Conservation (phyloP, 352 stramenopile species). For the Phytophthora gonapodyides region DNA sequence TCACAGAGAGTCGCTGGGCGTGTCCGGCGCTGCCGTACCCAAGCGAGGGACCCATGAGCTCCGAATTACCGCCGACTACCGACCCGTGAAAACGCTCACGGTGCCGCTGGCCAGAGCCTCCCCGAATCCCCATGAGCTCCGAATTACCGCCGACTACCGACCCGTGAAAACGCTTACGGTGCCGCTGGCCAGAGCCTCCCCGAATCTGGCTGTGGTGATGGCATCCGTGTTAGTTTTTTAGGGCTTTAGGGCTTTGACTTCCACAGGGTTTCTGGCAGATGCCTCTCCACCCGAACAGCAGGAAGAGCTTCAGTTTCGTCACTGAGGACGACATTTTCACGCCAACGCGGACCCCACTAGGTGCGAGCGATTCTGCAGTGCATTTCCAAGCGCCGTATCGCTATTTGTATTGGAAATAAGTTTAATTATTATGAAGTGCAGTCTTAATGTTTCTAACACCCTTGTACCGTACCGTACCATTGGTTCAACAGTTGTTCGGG, state of each 20-base stretch:
- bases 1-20: constrained; percentile 10
- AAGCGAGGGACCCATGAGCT: neutral
- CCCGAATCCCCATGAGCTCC: constrained; percentile 1
- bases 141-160: constrained; percentile 17
- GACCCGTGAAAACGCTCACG: constrained; percentile 2
- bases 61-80: constrained; percentile 14
- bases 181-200: constrained; percentile 1
- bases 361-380: constrained; percentile 5
- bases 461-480: no score
- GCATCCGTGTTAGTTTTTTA: neutral
- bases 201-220: constrained; percentile 4
- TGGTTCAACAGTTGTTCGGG: no score
- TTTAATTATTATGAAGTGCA: no score
- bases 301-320: constrained; percentile 7
- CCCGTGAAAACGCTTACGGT: constrained; percentile 2
- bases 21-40: constrained; percentile 2
- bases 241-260: constrained; percentile 17
- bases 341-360: neutral
- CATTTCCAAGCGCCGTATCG: constrained; percentile 8
- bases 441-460: no score
- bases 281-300: constrained; percentile 1
- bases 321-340: constrained; percentile 5
- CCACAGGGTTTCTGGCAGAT: constrained; percentile 19
- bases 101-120: no score
- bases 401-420: no score